Conservation (phyloP, 2,329 filamentous ascomycete genomes). For the Aureobasidium sp. region DNA sequence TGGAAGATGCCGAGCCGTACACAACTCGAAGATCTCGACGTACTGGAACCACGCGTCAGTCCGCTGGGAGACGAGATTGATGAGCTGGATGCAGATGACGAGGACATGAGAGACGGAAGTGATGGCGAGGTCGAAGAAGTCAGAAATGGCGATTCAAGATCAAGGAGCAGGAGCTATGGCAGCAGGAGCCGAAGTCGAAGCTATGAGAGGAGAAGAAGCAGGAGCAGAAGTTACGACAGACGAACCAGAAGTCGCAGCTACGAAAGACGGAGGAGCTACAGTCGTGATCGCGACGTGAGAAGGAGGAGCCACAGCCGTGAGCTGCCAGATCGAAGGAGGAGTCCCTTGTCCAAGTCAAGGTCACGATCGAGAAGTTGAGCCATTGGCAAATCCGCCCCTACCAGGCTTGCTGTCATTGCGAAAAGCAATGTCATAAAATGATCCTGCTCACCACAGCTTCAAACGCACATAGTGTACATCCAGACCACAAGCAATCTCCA, state of each 20-base stretch:
- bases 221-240: slow-evolving; percentile 1
- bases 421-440: background rate
- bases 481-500: background rate
- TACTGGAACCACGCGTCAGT: slow-evolving; percentile 78
- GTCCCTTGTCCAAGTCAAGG: background rate
- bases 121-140: slow-evolving; percentile 21
- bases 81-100: slow-evolving; percentile 53
- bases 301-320: background rate
- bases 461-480: background rate
- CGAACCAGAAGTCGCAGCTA: slow-evolving; percentile 3
- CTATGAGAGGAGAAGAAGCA: slow-evolving; percentile 1
- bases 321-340: slow-evolving; percentile 2
- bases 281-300: background rate
- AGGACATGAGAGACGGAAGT: slow-evolving; percentile 21
- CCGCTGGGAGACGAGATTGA: slow-evolving; percentile 70
- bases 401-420: background rate
- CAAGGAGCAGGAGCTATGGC: background rate
- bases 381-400: too few relatives aligned
- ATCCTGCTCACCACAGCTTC: background rate
- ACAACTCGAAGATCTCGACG: slow-evolving; percentile 78
- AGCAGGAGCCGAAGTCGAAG: slow-evolving; percentile 5
- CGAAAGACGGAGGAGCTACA: background rate
- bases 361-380: slow-evolving; percentile 1
- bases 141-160: slow-evolving; percentile 15
- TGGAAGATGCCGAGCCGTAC: slow-evolving; percentile 83